These are phyloP conservation scores for Trifolium subterraneum DNA, from an alignment of 306 rosid genomes.

Conservation along the genomic window DNA sequence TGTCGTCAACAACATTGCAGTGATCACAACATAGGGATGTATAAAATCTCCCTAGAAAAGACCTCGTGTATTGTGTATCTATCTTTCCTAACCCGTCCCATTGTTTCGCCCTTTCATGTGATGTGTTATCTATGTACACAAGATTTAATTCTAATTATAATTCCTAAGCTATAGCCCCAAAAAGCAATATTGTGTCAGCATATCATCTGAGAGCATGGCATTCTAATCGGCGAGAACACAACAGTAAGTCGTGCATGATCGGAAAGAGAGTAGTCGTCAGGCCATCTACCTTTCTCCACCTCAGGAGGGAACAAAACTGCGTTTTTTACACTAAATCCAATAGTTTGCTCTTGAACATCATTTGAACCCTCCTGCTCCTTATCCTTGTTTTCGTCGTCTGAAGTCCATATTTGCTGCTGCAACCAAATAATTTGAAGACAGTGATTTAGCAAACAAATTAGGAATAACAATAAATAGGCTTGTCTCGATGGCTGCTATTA, in stretches of 20 bases:
- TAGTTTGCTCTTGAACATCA: conserved; percentile 58
- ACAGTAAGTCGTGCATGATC: conserved; percentile 95
- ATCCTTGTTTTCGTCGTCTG: conserved; percentile 50
- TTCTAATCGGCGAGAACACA: conserved; percentile 80
- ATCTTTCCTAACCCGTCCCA: conserved; percentile 19
- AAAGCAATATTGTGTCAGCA: conserved; percentile 42
- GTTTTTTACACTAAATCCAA: conserved; percentile 81
- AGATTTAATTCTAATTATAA: conserved; percentile 30
- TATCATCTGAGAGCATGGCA: conserved; percentile 73
- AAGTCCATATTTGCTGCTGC: conserved; percentile 88
- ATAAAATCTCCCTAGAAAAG: conserved; percentile 34
- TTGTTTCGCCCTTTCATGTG: conserved; percentile 34
- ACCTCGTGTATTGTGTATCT: conserved; percentile 11
- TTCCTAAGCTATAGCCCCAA: conserved; percentile 16
- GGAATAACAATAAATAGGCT: neutral
- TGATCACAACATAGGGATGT: conserved; percentile 34
- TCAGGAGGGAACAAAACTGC: conserved; percentile 92
- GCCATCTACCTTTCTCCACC: conserved; percentile 94
- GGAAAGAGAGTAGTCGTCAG: conserved; percentile 85
- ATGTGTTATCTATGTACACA: conserved; percentile 43
- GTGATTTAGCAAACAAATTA: conserved; percentile 26
- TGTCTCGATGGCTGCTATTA: neutral
- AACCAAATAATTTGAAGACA: conserved; percentile 37
- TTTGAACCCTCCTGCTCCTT: conserved; percentile 44
- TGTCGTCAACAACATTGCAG: conserved; percentile 14